Conservation (phyloP, 192 early-diverging fungal species). For the Gryganskiella cystojenkinii region DNA sequence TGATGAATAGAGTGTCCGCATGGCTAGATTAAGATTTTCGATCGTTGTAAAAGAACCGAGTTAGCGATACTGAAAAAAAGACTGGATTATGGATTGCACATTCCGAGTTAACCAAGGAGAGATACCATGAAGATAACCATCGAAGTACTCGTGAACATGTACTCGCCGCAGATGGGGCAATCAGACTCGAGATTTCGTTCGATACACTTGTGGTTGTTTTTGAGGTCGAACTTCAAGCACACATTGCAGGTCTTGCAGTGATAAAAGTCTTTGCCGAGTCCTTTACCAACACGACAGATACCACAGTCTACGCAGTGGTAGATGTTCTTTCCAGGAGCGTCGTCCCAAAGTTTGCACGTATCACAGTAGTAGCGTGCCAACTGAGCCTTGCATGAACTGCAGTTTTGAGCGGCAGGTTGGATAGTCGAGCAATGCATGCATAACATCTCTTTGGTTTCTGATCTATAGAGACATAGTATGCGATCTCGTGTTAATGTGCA, state of each 20-base stretch:
- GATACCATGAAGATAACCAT: constrained; percentile 87
- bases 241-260: constrained; percentile 94
- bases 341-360: constrained; percentile 92
- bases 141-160: constrained; percentile 88
- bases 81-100: neutral
- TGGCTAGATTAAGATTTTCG: constrained; percentile 55
- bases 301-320: constrained; percentile 95
- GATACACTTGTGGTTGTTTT: constrained; percentile 87
- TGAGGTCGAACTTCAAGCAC: constrained; percentile 82
- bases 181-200: constrained; percentile 91
- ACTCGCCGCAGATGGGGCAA: constrained; percentile 98
- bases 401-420: constrained; percentile 83
- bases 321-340: constrained; percentile 81
- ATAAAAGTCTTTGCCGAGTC: constrained; percentile 82
- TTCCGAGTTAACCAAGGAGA: neutral
- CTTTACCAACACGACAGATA: constrained; percentile 90
- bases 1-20: constrained; percentile 96
- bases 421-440: constrained; percentile 90
- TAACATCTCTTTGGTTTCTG: constrained; percentile 80
- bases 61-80: neutral
- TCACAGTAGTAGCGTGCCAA: constrained; percentile 90
- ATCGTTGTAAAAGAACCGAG: neutral
- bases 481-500: too few relatives aligned
- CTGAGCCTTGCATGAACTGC: constrained; percentile 72
- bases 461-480: constrained; percentile 38